These are phyloP conservation scores for Actinomortierella ambigua DNA, from an alignment of 371 early-diverging fungal genomes.

Conservation along the genomic window DNA sequence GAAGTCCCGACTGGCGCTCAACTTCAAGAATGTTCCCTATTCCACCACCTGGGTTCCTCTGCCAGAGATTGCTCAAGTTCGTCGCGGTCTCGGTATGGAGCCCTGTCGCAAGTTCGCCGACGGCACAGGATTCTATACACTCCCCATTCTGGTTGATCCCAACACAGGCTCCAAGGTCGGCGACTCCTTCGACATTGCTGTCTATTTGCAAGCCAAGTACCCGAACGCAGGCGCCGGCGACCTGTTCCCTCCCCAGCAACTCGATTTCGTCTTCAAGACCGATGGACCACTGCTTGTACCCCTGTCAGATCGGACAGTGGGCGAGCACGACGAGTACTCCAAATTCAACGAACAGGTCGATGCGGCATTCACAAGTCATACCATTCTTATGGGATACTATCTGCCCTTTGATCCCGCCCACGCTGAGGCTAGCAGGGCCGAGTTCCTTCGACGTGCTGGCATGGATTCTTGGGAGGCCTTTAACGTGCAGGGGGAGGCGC, in stretches of 20 bases:
- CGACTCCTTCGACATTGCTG: slow-evolving; percentile 41
- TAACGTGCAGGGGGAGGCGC: slow-evolving; percentile 20
- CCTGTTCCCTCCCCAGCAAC: slow-evolving; percentile 37
- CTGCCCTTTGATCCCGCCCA: slow-evolving; percentile 29
- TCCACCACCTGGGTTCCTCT: slow-evolving; percentile 34
- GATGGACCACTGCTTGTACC: slow-evolving; percentile 17
- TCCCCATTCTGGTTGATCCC: slow-evolving; percentile 34
- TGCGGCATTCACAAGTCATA: slow-evolving; percentile 30
- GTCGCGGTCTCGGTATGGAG: slow-evolving; percentile 25
- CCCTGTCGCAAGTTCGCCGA: slow-evolving; percentile 37
- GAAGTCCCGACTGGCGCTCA: slow-evolving; percentile 36
- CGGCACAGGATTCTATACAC: slow-evolving; percentile 26
- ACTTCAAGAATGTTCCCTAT: slow-evolving; percentile 35
- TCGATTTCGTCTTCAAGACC: slow-evolving; percentile 34
- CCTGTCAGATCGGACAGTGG: slow-evolving; percentile 29
- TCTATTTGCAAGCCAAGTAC: slow-evolving; percentile 34
- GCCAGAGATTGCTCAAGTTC: slow-evolving; percentile 31
- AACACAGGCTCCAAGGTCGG: slow-evolving; percentile 21
- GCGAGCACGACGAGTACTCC: slow-evolving; percentile 24
- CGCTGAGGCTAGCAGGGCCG: slow-evolving; percentile 20
- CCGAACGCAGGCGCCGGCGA: slow-evolving; percentile 36
- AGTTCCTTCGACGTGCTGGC: slow-evolving; percentile 27
- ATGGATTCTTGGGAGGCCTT: slow-evolving; percentile 29
- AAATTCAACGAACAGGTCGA: slow-evolving; percentile 30
- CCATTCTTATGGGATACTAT: slow-evolving; percentile 17